Base-by-base conservation (phyloP, 2,329 filamentous ascomycete species). In the Aspergillus viridinutans region DNA sequence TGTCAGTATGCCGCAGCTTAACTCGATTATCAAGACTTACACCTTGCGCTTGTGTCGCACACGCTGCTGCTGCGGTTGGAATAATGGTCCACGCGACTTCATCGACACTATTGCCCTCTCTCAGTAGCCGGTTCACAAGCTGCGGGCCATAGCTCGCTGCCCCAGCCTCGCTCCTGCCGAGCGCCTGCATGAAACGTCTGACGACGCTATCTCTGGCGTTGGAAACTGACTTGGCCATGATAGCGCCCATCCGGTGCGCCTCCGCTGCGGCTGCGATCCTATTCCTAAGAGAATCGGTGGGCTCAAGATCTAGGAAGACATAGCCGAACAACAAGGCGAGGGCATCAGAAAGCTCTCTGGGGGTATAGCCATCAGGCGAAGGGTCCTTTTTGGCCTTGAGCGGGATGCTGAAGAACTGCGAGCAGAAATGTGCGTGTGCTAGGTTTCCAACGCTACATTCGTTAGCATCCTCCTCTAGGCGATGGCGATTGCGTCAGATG, bases 231-330 rank as follows among this genome's bases (percentile, higher is more conserved):
- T 29, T 42, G 20, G 45, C 29, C 56, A 60, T 56, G 21, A 58
- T 26, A 9, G 58, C 47, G 20, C 55, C 53, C 21, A 60, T 49
- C 3, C 50, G 40, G 42, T 60, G n/a, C 4, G 38, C 42, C 12
- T 50, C 42, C 7, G 26, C 25, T 3, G 40, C 21, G 8, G 52
- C 56, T 7, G 20, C 21, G 1, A 52, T 23, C 4, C 53, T 50
- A 35, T 56, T 52, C 43, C 35, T 43, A 21, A 48, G 45, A 12
- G 58, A 56, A 32, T 58, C 52, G 2, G 28, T 25, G 3, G 56
- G 49, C 25, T 60, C 58, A 3, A 58, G 45, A n/a, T 60, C 58
- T 1, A 58, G 32, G 40, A 60, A 60, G 7, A 60, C 53, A 20
- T 60, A 58, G 21, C 53, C 50, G 20, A 54, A 60, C 4, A 58